These are phyloP conservation scores for Chloranthus sessilifolius DNA, from an alignment of 164 flowering plant genomes.

Conservation along the genomic window DNA sequence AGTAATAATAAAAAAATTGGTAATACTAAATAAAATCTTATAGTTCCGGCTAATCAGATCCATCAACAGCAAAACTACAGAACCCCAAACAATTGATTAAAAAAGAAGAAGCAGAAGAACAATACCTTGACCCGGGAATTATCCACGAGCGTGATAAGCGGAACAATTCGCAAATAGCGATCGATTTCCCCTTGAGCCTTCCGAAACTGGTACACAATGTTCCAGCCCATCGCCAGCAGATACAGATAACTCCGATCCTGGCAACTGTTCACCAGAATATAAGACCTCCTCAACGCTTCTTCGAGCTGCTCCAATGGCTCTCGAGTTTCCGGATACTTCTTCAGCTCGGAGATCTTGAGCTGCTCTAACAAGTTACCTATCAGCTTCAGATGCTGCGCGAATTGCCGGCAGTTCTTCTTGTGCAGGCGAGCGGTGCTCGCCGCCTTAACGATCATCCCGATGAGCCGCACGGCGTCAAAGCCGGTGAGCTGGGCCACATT, in stretches of 20 bases:
- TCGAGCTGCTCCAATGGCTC: conserved; percentile 96
- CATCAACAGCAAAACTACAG: too few species aligned
- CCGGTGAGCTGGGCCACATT: conserved; percentile 80
- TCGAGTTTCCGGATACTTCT: conserved; percentile 82
- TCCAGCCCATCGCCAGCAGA: conserved; percentile 96
- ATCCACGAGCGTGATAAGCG: conserved; percentile 88
- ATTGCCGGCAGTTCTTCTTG: conserved; percentile 91
- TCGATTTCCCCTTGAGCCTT: conserved; percentile 91
- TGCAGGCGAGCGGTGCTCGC: conserved; percentile 91
- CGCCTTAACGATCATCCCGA: conserved; percentile 79
- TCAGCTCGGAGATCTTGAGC: conserved; percentile 84
- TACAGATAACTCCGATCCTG: conserved; percentile 90
- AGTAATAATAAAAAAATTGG: too few species aligned
- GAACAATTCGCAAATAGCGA: conserved; percentile 71
- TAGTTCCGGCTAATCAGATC: too few species aligned
- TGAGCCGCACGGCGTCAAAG: conserved; percentile 65
- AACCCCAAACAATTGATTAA: background rate
- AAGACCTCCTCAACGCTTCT: conserved; percentile 86
- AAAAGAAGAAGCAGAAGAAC: background rate
- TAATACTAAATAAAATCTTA: too few species aligned
- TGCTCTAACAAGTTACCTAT: conserved; percentile 89
- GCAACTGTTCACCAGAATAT: conserved; percentile 77
- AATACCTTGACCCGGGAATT: conserved; percentile 86
- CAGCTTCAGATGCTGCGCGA: conserved; percentile 83
- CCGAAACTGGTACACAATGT: conserved; percentile 89